Evolutionary conservation across 2,329 filamentous ascomycete genomes (phyloP), one percentile per base, ranked within the genome.

Genomic region (Curvularia sp.): DNA sequence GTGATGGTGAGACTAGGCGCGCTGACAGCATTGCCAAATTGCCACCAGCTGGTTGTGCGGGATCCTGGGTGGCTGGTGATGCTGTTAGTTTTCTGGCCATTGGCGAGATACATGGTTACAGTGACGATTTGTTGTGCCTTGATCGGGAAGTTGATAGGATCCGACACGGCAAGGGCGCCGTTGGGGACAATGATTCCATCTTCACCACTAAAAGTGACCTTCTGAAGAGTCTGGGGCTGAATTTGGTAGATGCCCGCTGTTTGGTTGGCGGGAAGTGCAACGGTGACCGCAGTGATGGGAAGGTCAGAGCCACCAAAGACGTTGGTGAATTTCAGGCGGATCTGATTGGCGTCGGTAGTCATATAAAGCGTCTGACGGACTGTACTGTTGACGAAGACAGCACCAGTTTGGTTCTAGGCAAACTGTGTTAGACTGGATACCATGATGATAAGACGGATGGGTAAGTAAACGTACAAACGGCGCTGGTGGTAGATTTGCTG

Each of bases 21-120:
- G 6, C 77, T 75, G 1, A 86, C 81, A n/a, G 81, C 79, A 66
- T 90, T 85, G 1, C 88, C 88, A 9, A 77, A 74, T 38, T 82
- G 79, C 73, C 87, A 83, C 80, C 82, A 89, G 9, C 82, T 85
- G 0, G 83, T 87, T 0, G 87, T 88, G 5, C 87, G 81, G 64
- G 85, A 88, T 5, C 87, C 87, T 0, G 88, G 87, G 58, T 90
- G 88, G 0, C 82, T 83, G 0, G 87, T 90, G 53, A 90, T 86
- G 27, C 76, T 79, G 54, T 80, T 83, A 0, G 83, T 82, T 1
- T 77, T 71, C 68, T 89, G 87, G 0, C 87, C 88, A 1, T 75
- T 60, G 27, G 81, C 78, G 2, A 86, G 79, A 69, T 88, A 90
- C 15, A 89, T 76, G 9, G 81, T 85, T 1, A 90, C 78, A 1